These are phyloP conservation scores for Pezicula neosporulosa DNA, from an alignment of 2,329 filamentous ascomycete genomes.

Conservation along the genomic window DNA sequence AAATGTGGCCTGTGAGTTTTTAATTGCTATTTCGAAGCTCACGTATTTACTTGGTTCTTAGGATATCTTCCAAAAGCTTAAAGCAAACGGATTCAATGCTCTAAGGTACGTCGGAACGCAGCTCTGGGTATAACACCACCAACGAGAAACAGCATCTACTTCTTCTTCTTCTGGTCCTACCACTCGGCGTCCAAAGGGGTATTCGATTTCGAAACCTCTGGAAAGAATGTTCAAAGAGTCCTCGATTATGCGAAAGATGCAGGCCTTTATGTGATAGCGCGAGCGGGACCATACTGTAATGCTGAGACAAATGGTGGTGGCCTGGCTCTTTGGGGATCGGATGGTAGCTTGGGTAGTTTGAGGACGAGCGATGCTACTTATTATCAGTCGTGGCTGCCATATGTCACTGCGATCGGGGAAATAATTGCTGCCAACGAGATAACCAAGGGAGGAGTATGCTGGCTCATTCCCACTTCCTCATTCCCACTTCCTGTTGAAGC, in stretches of 20 bases:
- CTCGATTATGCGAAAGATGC: slow-evolving; percentile 48
- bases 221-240: slow-evolving; percentile 46
- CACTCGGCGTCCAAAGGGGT: slow-evolving; percentile 39
- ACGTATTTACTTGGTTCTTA: slow-evolving; percentile 24
- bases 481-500: not conserved
- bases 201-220: slow-evolving; percentile 47
- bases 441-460: slow-evolving; percentile 40
- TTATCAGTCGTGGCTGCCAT: slow-evolving; percentile 42
- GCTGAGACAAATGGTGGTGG: slow-evolving; percentile 47
- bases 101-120: slow-evolving; percentile 30
- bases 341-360: slow-evolving; percentile 40
- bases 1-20: slow-evolving; percentile 40
- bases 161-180: slow-evolving; percentile 50
- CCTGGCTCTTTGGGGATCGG: slow-evolving; percentile 40
- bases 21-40: not conserved
- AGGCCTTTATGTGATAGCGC: slow-evolving; percentile 47
- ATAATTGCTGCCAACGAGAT: slow-evolving; percentile 47
- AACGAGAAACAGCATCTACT: slow-evolving; percentile 34
- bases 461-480: not conserved
- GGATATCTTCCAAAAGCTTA: slow-evolving; percentile 52
- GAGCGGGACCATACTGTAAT: slow-evolving; percentile 49
- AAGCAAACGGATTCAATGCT: slow-evolving; percentile 49
- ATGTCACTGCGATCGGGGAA: slow-evolving; percentile 40
- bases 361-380: slow-evolving; percentile 42
- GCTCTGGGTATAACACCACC: not conserved